Percentiles rank a stretch among this genome's conserved stretches.
Evolutionary conservation across 352 stramenopile species (phyloP).

Genomic region (Thalassiosira sp.): DNA sequence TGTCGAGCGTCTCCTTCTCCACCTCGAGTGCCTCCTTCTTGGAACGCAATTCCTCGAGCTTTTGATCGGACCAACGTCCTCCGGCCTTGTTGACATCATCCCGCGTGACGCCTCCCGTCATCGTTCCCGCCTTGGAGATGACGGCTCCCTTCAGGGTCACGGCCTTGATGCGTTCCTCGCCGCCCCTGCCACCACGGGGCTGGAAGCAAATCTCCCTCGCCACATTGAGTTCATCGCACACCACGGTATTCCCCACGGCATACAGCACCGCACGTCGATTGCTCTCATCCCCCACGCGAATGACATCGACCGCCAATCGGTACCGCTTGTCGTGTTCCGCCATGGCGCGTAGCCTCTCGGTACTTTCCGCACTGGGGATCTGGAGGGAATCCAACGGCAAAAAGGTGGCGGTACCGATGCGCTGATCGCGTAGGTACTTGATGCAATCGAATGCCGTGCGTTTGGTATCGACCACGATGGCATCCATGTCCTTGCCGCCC

Average conservation of each 20-base stretch:
- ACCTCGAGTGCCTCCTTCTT: slow-evolving; percentile 88
- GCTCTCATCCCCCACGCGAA: slow-evolving; percentile 89
- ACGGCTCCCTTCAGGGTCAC: slow-evolving; percentile 93
- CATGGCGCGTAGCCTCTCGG: slow-evolving; percentile 91
- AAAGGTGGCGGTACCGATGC: slow-evolving; percentile 93
- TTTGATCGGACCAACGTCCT: slow-evolving; percentile 92
- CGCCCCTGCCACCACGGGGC: slow-evolving; percentile 27
- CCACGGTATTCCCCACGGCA: slow-evolving; percentile 93
- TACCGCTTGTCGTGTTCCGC: slow-evolving; percentile 85
- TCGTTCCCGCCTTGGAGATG: slow-evolving; percentile 97
- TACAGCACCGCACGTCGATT: slow-evolving; percentile 93
- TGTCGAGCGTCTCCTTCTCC: slow-evolving; percentile 85
- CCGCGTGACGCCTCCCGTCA: slow-evolving; percentile 93
- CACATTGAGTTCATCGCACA: slow-evolving; percentile 94
- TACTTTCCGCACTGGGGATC: slow-evolving; percentile 84
- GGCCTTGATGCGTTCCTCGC: slow-evolving; percentile 73
- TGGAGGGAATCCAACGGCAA: slow-evolving; percentile 95
- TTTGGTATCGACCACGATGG: slow-evolving; percentile 89
- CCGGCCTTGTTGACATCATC: slow-evolving; percentile 86
- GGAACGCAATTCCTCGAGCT: slow-evolving; percentile 86
- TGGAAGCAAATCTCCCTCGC: slow-evolving; percentile 87
- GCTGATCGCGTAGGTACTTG: slow-evolving; percentile 91
- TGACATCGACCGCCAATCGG: slow-evolving; percentile 94
- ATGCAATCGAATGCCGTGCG: slow-evolving; percentile 86
- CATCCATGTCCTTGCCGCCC: slow-evolving; percentile 97